Conservation (phyloP, 2,329 filamentous ascomycete genomes). For the Septoria linicola region DNA sequence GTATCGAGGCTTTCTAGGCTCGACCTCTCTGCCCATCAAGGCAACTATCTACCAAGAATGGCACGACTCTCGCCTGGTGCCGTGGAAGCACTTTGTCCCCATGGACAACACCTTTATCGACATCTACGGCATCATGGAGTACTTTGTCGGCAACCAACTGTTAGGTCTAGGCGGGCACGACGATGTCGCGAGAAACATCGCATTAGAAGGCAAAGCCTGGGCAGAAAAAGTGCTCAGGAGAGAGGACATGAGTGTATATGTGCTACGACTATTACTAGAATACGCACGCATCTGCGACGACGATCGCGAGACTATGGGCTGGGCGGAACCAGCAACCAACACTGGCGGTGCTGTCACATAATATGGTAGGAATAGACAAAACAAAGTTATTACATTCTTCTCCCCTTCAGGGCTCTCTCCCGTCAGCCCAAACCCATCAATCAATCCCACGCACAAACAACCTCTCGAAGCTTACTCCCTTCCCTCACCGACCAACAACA, state of each 20-base stretch:
- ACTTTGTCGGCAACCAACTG: conserved; percentile 56
- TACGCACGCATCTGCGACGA: conserved; percentile 47
- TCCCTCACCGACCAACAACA: too few relatives aligned
- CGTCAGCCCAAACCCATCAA: too few relatives aligned
- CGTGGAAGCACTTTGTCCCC: conserved; percentile 41
- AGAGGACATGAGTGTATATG: conserved; percentile 77
- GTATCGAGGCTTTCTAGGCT: conserved; percentile 34
- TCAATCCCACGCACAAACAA: too few relatives aligned
- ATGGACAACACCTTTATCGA: conserved; percentile 34
- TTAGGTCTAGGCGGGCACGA: conserved; percentile 48
- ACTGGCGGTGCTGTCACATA: conserved; percentile 5
- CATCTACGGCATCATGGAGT: conserved; percentile 34
- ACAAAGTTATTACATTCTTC: too few relatives aligned
- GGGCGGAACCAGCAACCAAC: conserved; percentile 31
- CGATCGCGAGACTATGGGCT: conserved; percentile 42
- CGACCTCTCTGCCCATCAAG: conserved; percentile 36
- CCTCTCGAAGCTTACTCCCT: too few relatives aligned
- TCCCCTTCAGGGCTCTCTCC: too few relatives aligned
- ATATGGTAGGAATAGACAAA: background rate
- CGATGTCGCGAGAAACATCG: conserved; percentile 61
- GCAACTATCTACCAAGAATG: conserved; percentile 41
- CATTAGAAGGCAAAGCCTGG: conserved; percentile 65
- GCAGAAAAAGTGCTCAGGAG: conserved; percentile 64
- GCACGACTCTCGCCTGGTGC: conserved; percentile 39
- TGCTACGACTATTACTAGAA: conserved; percentile 63